A percentile compares a stretch with the other conserved stretches of the same genome.
These are phyloP conservation scores for Phytophthora pisi DNA, from an alignment of 352 stramenopile genomes.

Conservation along the genomic window DNA sequence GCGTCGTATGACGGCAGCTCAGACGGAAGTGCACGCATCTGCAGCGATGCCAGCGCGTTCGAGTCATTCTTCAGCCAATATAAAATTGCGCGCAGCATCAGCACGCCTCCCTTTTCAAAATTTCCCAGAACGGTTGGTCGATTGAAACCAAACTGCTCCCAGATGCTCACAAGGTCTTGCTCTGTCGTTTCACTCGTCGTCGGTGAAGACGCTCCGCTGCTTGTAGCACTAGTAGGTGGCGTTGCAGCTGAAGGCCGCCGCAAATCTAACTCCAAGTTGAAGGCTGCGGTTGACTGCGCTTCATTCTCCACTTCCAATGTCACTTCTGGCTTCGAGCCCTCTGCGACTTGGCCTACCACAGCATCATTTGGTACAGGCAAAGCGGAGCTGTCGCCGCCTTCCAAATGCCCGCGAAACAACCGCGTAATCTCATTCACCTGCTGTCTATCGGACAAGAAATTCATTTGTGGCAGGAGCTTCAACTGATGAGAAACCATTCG, in stretches of 20 bases:
- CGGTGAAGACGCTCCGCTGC: constrained; percentile 18
- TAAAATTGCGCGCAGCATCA: constrained; percentile 66
- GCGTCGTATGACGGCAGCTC: constrained; percentile 68
- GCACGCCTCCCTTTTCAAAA: constrained; percentile 78
- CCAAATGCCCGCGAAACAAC: constrained; percentile 54
- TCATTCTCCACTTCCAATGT: constrained; percentile 11
- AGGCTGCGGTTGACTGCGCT: constrained; percentile 1
- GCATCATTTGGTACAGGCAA: constrained; percentile 11
- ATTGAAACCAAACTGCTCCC: constrained; percentile 84
- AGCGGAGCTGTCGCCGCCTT: constrained; percentile 11
- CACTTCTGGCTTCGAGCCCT: constrained; percentile 17
- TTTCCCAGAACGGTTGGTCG: constrained; percentile 64
- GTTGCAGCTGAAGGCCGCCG: constrained; percentile 10
- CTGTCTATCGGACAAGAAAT: constrained; percentile 68
- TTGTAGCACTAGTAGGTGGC: constrained; percentile 22
- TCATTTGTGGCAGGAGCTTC: constrained; percentile 71
- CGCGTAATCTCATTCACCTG: constrained; percentile 70
- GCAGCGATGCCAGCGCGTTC: constrained; percentile 49
- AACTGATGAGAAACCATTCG: constrained; percentile 70
- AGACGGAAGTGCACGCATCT: constrained; percentile 61
- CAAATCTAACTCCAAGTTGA: constrained; percentile 25
- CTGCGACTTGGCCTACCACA: not conserved
- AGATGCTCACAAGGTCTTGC: constrained; percentile 54
- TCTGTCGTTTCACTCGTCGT: constrained; percentile 25
- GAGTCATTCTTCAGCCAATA: constrained; percentile 72